A percentile compares a stretch with the other conserved stretches of the same genome.
These are phyloP conservation scores for Pleurotus giganteus DNA, from an alignment of 768 basidiomycete species.

Conservation along the genomic window DNA sequence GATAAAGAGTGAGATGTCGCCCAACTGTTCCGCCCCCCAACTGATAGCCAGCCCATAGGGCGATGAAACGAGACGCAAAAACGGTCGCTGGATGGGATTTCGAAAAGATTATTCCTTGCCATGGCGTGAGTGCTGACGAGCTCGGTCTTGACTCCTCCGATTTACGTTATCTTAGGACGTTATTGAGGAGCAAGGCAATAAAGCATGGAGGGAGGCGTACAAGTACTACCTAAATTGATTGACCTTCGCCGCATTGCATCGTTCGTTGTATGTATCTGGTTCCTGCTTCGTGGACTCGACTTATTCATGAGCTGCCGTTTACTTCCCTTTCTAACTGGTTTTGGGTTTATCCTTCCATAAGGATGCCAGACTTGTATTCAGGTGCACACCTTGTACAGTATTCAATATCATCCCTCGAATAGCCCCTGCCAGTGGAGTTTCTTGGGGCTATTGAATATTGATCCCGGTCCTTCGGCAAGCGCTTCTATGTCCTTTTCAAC, in stretches of 20 bases:
- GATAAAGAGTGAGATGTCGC: slow-evolving; percentile 36
- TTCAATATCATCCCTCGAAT: too few species aligned
- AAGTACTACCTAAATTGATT: slow-evolving; percentile 20
- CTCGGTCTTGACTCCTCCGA: neutral
- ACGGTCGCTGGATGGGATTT: slow-evolving; percentile 75
- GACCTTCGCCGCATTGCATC: neutral
- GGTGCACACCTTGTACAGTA: too few species aligned
- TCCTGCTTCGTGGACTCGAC: too few species aligned
- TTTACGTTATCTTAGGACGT: slow-evolving; percentile 39
- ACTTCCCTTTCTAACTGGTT: too few species aligned
- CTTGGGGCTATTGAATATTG: too few species aligned
- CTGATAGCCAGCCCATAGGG: slow-evolving; percentile 23
- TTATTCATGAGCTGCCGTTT: too few species aligned
- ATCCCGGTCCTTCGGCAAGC: too few species aligned
- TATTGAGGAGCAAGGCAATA: slow-evolving; percentile 59
- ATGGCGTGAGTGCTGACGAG: slow-evolving; percentile 36
- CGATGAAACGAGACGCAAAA: slow-evolving; percentile 62
- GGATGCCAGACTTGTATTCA: too few species aligned
- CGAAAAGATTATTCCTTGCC: slow-evolving; percentile 72
- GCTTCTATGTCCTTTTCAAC: too few species aligned
- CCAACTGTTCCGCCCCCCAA: neutral
- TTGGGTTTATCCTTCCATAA: too few species aligned
- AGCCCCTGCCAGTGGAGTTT: too few species aligned
- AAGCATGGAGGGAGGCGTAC: slow-evolving; percentile 50
- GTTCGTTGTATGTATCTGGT: too few species aligned